phyloP scores from a whole-genome alignment of 2,329 filamentous ascomycete genomes.

The Penicillium thymicola region DNA sequence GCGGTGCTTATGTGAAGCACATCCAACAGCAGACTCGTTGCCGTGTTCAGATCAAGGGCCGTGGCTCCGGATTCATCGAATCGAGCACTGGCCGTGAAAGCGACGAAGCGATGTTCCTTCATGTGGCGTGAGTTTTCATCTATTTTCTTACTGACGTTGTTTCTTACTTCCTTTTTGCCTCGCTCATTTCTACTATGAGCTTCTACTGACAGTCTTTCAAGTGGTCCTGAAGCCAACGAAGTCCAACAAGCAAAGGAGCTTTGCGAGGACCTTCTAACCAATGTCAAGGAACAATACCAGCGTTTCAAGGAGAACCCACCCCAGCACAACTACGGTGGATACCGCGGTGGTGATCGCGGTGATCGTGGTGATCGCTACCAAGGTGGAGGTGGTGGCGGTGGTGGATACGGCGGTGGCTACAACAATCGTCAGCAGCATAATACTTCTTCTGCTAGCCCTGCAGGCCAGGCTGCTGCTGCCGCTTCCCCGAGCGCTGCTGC shows the following conservation, averaged over 20 bases:
- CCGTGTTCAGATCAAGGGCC: constrained; percentile 96
- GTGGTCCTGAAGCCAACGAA: constrained; percentile 81
- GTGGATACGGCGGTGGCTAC: constrained; percentile 35
- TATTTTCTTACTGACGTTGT: background rate
- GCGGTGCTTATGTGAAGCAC: constrained; percentile 94
- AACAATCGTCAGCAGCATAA: constrained; percentile 34
- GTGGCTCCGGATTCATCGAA: constrained; percentile 91
- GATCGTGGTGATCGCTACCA: constrained; percentile 22
- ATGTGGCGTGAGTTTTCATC: constrained; percentile 67
- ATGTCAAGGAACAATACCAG: constrained; percentile 87
- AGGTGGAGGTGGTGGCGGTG: constrained; percentile 27
- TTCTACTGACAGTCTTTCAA: constrained; percentile 36
- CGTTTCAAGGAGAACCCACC: constrained; percentile 81
- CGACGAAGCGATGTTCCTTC: constrained; percentile 94
- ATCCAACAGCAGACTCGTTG: constrained; percentile 95
- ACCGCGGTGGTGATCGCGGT: constrained; percentile 25
- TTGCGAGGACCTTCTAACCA: constrained; percentile 80
- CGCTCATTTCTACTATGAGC: background rate
- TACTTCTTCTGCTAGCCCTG: constrained; percentile 41
- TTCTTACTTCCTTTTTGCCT: background rate
- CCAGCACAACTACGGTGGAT: constrained; percentile 59
- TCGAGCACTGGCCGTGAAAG: constrained; percentile 83
- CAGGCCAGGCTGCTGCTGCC: constrained; percentile 42
- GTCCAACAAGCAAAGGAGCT: constrained; percentile 84
- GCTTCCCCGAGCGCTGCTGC: constrained; percentile 23